Conservation (phyloP, 371 early-diverging fungal species). For the Fennellomyces sp. region DNA sequence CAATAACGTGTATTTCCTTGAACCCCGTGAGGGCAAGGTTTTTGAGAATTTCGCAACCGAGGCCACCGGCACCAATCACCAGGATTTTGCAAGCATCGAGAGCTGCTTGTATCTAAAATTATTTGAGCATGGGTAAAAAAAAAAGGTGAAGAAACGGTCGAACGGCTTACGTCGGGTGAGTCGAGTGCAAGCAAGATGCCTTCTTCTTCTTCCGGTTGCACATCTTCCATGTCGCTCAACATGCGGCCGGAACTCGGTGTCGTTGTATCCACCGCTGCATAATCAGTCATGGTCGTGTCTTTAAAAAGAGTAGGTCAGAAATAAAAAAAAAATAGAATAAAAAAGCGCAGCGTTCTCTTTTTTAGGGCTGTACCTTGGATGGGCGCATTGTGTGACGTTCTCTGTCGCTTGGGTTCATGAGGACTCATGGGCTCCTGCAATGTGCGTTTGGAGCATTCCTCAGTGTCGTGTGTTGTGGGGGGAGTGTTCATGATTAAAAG, state of each 20-base stretch:
- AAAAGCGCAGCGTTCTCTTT: too few species aligned
- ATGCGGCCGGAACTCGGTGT: background rate
- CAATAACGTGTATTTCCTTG: conserved; percentile 86
- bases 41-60: conserved; percentile 99
- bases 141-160: background rate
- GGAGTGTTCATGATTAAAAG: background rate
- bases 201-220: conserved; percentile 6
- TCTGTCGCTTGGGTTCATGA: conserved; percentile 9
- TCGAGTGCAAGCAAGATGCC: conserved; percentile 14
- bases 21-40: conserved; percentile 92
- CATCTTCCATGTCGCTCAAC: conserved; percentile 3
- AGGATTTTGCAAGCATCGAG: conserved; percentile 57
- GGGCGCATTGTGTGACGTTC: conserved; percentile 10
- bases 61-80: conserved; percentile 96
- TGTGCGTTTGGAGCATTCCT: background rate
- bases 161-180: background rate
- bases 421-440: background rate
- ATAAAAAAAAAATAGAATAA: background rate
- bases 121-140: background rate
- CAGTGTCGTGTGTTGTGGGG: background rate
- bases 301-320: background rate
- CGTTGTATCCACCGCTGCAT: conserved; percentile 3
- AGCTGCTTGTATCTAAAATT: conserved; percentile 23
- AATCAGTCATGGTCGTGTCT: conserved; percentile 8
- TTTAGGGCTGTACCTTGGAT: conserved; percentile 7